Base-by-base conservation (phyloP, 2,329 filamentous ascomycete genomes). In the Neonectria punicea region DNA sequence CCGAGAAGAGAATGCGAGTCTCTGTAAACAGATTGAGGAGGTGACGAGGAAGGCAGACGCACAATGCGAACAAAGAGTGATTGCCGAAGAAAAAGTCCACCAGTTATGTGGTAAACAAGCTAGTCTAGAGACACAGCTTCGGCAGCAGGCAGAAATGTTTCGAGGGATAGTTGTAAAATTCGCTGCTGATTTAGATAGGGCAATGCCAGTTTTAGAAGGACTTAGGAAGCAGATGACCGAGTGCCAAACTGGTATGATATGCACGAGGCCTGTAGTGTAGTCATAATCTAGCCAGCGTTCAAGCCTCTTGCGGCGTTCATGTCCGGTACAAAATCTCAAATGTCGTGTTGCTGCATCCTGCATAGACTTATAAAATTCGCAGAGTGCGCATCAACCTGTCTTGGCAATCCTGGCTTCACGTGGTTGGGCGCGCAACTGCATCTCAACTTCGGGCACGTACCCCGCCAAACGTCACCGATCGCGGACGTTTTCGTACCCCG, bases 1-100 rank as follows among this genome's bases (percentile, higher is more conserved):
- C 81, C 9, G 11, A 46, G 18, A 46, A 46, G n/a, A 46, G 7
- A 46, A 46, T 10, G 43, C n/a, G 18, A 22, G n/a, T 2, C 43
- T 22, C 18, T 22, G 2, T 22, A 11, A 46, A 3, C 43, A 13
- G 39, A 43, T 43, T 43, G 39, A 43, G 39, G 39, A 43, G 39
- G 13, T 18, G 14, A 18, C 16, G 16, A 43, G 39, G 14, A 43
- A 43, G 3, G 39, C 39, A n/a, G 14, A 46, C 11, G 43, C 43
- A 13, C 1, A 44, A 44, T 44, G 43, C 43, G 43, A 44, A 44
- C 18, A 5, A 5, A 44, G 43, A 18, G 16, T 7, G 10, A 9
- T 13, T 44, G 43, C 18, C 7, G 43, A 44, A 44, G 43, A 44
- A 44, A 44, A 44, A 22, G 18, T 44, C 43, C 18, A 44, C 43